Conservation (phyloP, 2,329 filamentous ascomycete genomes). For the Ophiostoma pallidulum region DNA sequence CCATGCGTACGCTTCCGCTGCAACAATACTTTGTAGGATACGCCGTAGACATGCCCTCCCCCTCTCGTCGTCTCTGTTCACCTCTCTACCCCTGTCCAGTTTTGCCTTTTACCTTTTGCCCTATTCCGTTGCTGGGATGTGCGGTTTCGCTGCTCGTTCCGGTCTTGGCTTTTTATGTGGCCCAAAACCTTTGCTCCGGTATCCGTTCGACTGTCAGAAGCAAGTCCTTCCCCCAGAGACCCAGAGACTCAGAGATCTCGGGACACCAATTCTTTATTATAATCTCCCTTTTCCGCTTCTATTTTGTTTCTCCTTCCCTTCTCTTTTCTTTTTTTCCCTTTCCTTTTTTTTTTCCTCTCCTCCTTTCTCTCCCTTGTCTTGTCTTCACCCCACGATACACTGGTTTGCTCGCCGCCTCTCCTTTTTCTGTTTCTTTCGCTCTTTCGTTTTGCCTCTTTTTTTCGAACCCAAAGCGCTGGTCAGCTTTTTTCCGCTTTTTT, state of each 20-base stretch:
- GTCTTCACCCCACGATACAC: slow-evolving; percentile 8
- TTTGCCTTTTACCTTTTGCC: too few species aligned
- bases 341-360: background rate
- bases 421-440: slow-evolving; percentile 9
- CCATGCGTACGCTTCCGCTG: too few species aligned
- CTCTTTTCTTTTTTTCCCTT: background rate
- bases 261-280: too few species aligned
- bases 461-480: slow-evolving; percentile 39
- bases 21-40: too few species aligned
- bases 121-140: background rate
- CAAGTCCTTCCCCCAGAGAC: too few species aligned
- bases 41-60: background rate
- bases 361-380: slow-evolving; percentile 1
- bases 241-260: too few species aligned
- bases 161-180: slow-evolving; percentile 3
- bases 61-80: background rate
- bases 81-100: background rate
- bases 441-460: slow-evolving; percentile 19
- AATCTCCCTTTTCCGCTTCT: too few species aligned
- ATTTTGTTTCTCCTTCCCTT: background rate
- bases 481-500: slow-evolving; percentile 40
- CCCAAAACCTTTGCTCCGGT: background rate
- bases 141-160: background rate
- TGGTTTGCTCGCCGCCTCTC: slow-evolving; percentile 4
- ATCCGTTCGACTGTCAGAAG: too few species aligned